A percentile compares a stretch with the other conserved stretches of the same genome.
Evolutionary conservation across 2,329 filamentous ascomycete species (phyloP).

Genomic region (Gliomastix tumulicola): DNA sequence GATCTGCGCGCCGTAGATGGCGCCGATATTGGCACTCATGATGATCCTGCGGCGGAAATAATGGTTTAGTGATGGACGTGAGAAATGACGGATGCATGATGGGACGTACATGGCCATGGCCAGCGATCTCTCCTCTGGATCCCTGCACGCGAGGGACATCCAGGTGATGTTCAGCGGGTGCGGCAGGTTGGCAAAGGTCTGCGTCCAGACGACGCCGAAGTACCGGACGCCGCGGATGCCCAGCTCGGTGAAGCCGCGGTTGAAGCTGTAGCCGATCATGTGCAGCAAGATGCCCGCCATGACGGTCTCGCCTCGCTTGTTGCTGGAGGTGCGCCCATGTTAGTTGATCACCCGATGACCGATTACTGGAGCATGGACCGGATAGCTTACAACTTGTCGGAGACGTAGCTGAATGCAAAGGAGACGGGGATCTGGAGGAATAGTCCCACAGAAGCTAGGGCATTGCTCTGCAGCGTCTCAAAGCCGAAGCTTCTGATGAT

Average conservation of each 20-base stretch:
- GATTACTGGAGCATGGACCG: not conserved
- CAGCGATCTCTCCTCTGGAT: constrained; percentile 50
- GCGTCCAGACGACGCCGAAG: constrained; percentile 50
- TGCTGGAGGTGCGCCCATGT: constrained; percentile 18
- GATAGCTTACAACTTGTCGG: constrained; percentile 40
- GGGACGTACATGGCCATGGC: constrained; percentile 49
- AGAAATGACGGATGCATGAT: too few species aligned
- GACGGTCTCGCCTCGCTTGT: constrained; percentile 44
- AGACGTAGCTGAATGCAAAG: constrained; percentile 43
- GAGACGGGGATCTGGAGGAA: constrained; percentile 45
- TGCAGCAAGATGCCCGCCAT: constrained; percentile 39
- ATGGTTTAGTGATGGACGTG: too few species aligned
- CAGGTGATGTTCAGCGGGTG: constrained; percentile 54
- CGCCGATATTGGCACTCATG: constrained; percentile 55
- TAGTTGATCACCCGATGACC: not conserved
- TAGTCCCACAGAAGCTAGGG: constrained; percentile 46
- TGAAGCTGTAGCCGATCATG: constrained; percentile 45
- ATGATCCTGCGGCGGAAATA: constrained; percentile 38
- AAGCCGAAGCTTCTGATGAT: constrained; percentile 49
- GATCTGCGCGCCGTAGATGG: constrained; percentile 54
- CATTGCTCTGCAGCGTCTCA: constrained; percentile 37
- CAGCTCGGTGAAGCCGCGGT: constrained; percentile 42
- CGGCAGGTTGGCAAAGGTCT: constrained; percentile 46
- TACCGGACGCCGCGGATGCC: constrained; percentile 33
- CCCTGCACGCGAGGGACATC: constrained; percentile 48